Conservation (phyloP, 202 grass and related monocot genomes). For the Eragrostis tef region DNA sequence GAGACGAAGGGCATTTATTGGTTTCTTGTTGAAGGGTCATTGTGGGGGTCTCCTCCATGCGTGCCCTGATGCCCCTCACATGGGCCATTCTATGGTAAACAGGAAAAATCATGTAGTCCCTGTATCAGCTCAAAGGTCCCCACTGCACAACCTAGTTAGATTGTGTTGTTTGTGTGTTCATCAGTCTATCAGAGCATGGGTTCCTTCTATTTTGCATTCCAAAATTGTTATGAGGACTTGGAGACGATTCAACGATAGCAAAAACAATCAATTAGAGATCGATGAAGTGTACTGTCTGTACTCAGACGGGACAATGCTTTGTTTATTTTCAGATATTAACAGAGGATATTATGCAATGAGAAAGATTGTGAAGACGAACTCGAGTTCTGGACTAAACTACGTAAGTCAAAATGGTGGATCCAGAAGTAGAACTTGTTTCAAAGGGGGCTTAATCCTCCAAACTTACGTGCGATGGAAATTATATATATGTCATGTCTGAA, state of each 20-base stretch:
- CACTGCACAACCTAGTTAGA: neutral
- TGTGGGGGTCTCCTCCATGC: conserved; percentile 2
- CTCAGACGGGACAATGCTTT: neutral
- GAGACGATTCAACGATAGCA: too few relatives aligned
- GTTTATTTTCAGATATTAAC: neutral
- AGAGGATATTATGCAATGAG: neutral
- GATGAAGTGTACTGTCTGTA: too few relatives aligned
- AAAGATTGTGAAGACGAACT: neutral
- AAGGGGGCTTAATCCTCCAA: neutral
- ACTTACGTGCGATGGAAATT: neutral
- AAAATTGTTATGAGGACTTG: neutral
- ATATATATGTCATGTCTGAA: neutral
- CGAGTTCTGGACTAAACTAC: neutral
- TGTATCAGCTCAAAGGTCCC: neutral
- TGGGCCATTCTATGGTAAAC: conserved; percentile 37
- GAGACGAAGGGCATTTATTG: conserved; percentile 14
- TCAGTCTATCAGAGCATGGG: neutral
- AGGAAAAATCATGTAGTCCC: conserved; percentile 11
- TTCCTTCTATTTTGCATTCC: neutral
- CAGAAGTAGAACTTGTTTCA: too few relatives aligned
- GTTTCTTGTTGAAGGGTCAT: conserved; percentile 29
- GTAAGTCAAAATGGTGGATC: too few relatives aligned
- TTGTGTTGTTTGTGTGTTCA: neutral
- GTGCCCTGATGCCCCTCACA: conserved; percentile 16
- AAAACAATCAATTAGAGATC: too few relatives aligned